Evolutionary conservation across 2,329 filamentous ascomycete species (phyloP).

Genomic region (Mollisiaceae sp.): DNA sequence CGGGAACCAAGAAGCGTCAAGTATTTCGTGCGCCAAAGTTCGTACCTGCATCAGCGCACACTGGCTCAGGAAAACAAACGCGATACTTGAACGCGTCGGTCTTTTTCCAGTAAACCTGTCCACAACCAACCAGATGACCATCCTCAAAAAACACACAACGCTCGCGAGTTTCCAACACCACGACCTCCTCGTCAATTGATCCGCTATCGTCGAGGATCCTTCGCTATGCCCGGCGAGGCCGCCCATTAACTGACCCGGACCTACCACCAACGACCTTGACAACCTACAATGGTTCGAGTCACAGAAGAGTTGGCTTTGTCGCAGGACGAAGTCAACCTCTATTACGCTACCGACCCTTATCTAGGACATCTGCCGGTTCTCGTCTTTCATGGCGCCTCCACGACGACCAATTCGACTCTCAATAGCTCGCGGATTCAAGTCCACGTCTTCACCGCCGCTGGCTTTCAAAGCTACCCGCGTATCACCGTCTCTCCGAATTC

Average conservation of each 20-base stretch:
- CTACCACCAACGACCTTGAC: constrained; percentile 25
- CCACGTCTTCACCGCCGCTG: constrained; percentile 88
- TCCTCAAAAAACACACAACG: constrained; percentile 12
- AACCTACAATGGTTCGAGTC: constrained; percentile 76
- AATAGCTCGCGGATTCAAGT: constrained; percentile 94
- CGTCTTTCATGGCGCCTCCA: constrained; percentile 90
- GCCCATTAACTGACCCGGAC: constrained; percentile 37
- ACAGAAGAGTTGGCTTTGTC: constrained; percentile 78
- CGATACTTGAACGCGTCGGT: constrained; percentile 17
- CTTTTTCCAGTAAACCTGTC: constrained; percentile 17
- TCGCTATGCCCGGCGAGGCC: constrained; percentile 37
- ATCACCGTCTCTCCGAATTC: constrained; percentile 94
- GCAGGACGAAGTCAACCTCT: constrained; percentile 82
- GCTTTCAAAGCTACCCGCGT: constrained; percentile 86
- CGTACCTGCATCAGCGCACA: constrained; percentile 23
- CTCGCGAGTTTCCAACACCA: constrained; percentile 16
- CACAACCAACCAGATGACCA: constrained; percentile 28
- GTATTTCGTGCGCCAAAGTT: constrained; percentile 5
- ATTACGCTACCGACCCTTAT: constrained; percentile 84
- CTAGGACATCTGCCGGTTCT: constrained; percentile 82
- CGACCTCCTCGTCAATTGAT: constrained; percentile 20
- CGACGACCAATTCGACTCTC: constrained; percentile 82
- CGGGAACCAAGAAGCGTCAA: not conserved
- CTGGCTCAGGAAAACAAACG: constrained; percentile 16
- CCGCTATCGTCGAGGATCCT: constrained; percentile 21